Base-by-base conservation (phyloP, 1,284 basidiomycete genomes). In the Ustilago hordei region DNA sequence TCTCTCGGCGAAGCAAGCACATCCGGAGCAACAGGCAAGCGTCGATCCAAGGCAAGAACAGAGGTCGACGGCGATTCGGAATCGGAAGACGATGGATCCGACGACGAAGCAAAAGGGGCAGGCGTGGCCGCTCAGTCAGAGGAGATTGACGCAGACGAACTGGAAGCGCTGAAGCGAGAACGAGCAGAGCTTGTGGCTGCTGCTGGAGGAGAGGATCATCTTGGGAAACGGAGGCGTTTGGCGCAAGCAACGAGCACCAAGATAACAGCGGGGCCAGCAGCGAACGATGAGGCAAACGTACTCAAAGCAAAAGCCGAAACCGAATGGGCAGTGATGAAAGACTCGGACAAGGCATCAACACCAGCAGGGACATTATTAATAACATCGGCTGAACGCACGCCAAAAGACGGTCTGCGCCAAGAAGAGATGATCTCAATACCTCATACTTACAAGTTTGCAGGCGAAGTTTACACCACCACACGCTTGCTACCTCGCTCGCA, bases 401-500 rank as follows among this genome's bases (percentile, higher is more conserved):
- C 43, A 38, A 47, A 53, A 39, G 19, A 64, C n/a, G 28, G 31
- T 17, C 35, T 57, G n/a, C 28, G 17, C 3, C 34, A 47, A 3
- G 69, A 79, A 28, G 79, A 79, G 8, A 69, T 75, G 54, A 41
- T 82, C 47, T 63, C 56, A 17, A 60, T 82, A 31, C 64, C 66
- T 4, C 55, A 69, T 11, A 75, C 73, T 0, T 81, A 78, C 67
- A 75, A 69, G 31, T 82, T 82, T 35, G 79, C 81, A 9, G 79
- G 79, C 17, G 71, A 81, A 23, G 17, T 74, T 1, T 62, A 70
- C 34, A 69, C 55, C 6, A 60, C 67, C 3, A 64, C 52, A 0
- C 69, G 67, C 13, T 41, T 77, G 1, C 57, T 82, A 3, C 81
- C 79, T 12, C 54, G 69, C 13, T 72, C 80, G 3, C 78, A 81